Evolutionary conservation across 176 grass and related monocot genomes (phyloP).

Genomic region (Carex cristatella): DNA sequence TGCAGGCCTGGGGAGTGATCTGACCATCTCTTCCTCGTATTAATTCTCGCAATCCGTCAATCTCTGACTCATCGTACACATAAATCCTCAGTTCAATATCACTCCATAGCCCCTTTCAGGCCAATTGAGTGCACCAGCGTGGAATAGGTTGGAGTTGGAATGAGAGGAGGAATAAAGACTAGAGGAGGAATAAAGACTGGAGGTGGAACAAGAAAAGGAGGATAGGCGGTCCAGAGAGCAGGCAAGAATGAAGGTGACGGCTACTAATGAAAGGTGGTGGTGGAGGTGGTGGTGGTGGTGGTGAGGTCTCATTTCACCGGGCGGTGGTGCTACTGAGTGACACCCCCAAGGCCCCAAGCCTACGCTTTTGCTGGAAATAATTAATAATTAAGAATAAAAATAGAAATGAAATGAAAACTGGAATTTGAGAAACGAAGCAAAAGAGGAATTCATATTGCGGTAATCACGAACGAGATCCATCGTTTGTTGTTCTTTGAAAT

Average conservation of each 20-base stretch:
- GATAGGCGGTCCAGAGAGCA: conserved; percentile 47
- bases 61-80: conserved; percentile 69
- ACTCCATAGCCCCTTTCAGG: conserved; percentile 33
- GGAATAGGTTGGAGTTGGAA: not conserved
- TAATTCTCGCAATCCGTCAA: conserved; percentile 58
- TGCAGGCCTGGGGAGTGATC: conserved; percentile 51
- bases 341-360: not conserved
- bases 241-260: conserved; percentile 71
- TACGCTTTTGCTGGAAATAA: not conserved
- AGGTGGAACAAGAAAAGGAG: not conserved
- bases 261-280: conserved; percentile 22
- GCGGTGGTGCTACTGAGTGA: not conserved
- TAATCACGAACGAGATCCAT: no score
- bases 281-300: not conserved
- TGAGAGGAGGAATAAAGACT: not conserved
- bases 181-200: not conserved
- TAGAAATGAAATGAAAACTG: no score
- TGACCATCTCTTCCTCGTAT: conserved; percentile 51
- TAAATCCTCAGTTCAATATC: conserved; percentile 57
- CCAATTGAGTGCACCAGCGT: conserved; percentile 1
- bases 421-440: not conserved
- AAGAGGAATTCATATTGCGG: no score
- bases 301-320: conserved; percentile 10
- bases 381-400: no score
- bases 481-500: no score